These are phyloP conservation scores for Moesziomyces antarcticus DNA, from an alignment of 1,284 basidiomycete species.

Conservation along the genomic window DNA sequence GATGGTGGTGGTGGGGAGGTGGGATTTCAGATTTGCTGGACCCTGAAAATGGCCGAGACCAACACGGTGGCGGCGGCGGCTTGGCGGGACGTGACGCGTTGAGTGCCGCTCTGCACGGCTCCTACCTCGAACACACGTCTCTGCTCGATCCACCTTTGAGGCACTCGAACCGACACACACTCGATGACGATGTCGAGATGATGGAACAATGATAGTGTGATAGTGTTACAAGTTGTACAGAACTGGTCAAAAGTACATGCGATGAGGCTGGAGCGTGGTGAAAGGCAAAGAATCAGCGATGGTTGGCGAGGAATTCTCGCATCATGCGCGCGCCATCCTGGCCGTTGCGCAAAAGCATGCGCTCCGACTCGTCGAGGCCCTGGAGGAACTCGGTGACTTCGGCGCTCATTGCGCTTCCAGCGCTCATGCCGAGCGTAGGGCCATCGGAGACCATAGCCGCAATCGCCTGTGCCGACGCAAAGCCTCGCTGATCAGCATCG, in stretches of 20 bases:
- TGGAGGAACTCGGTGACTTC: conserved; percentile 60
- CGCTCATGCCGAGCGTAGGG: conserved; percentile 44
- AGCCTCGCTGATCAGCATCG: conserved; percentile 15
- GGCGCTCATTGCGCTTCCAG: conserved; percentile 45
- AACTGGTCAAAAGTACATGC: not conserved
- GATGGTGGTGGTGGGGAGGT: not conserved
- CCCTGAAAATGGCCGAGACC: conserved; percentile 9
- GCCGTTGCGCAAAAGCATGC: conserved; percentile 32
- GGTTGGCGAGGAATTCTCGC: conserved; percentile 44
- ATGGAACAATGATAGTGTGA: not conserved
- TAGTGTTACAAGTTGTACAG: not conserved
- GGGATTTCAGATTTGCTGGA: conserved; percentile 8
- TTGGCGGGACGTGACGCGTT: conserved; percentile 21
- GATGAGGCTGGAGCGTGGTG: not conserved
- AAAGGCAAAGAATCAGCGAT: conserved; percentile 4
- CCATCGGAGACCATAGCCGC: conserved; percentile 50
- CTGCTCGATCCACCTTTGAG: too few relatives aligned
- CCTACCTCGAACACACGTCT: too few relatives aligned
- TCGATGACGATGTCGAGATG: too few relatives aligned
- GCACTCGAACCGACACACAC: not conserved
- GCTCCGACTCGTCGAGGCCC: conserved; percentile 59
- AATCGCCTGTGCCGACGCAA: conserved; percentile 40
- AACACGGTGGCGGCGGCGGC: conserved; percentile 7
- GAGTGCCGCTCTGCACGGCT: not conserved
- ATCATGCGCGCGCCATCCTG: conserved; percentile 49